A percentile compares a stretch with the other conserved stretches of the same genome.
Evolutionary conservation across 805 yeast species (phyloP).

Genomic region (Tetrapisispora phaffii): DNA sequence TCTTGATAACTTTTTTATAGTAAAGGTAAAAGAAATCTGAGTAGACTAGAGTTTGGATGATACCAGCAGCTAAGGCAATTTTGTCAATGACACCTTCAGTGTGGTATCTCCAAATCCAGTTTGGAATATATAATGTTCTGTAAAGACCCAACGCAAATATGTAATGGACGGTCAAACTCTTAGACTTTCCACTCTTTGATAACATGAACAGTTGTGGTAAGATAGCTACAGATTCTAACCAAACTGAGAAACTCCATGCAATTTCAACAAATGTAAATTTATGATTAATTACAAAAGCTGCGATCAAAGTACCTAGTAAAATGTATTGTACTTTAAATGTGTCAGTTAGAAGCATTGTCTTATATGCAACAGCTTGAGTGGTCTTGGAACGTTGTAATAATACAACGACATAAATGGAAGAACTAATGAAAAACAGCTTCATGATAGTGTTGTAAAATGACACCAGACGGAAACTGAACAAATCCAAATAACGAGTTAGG

Average conservation of each 20-base stretch:
- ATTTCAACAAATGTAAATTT: slow-evolving; percentile 54
- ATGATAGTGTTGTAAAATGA: slow-evolving; percentile 69
- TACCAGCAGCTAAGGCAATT: slow-evolving; percentile 66
- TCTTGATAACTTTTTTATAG: slow-evolving; percentile 71
- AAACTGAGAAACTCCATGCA: slow-evolving; percentile 79
- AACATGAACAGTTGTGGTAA: slow-evolving; percentile 87
- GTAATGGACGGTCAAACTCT: slow-evolving; percentile 80
- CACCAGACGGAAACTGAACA: slow-evolving; percentile 37
- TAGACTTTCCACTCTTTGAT: slow-evolving; percentile 82
- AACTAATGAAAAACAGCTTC: slow-evolving; percentile 71
- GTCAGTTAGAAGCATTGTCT: slow-evolving; percentile 52
- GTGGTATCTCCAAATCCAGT: slow-evolving; percentile 84
- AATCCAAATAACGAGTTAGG: slow-evolving; percentile 61
- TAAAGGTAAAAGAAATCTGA: slow-evolving; percentile 94
- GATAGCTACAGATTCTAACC: slow-evolving; percentile 90
- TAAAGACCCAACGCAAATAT: slow-evolving; percentile 88
- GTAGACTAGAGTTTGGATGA: slow-evolving; percentile 77
- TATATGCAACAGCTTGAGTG: slow-evolving; percentile 43
- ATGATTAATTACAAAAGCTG: slow-evolving; percentile 56
- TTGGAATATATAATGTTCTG: slow-evolving; percentile 83
- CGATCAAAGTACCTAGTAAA: slow-evolving; percentile 48
- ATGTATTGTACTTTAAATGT: slow-evolving; percentile 69
- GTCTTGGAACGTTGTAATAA: slow-evolving; percentile 41
- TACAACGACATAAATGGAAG: slow-evolving; percentile 66
- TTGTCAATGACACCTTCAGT: slow-evolving; percentile 52